These are phyloP conservation scores for Zanthoxylum bungeanum DNA, from an alignment of 345 rosid genomes.

Conservation along the genomic window DNA sequence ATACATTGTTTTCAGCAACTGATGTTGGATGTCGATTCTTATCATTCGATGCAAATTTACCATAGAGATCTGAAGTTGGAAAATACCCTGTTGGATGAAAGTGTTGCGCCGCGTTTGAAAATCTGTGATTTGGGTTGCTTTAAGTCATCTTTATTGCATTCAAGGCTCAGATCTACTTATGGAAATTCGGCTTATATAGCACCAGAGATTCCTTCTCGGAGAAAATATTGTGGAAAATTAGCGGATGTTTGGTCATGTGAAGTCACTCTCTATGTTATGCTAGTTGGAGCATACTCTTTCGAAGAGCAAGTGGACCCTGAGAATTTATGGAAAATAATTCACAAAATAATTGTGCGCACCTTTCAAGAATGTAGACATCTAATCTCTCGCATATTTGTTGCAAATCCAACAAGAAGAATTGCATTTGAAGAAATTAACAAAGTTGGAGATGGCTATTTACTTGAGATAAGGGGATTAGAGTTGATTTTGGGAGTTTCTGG, in stretches of 20 bases:
- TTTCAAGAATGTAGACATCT: slow-evolving; percentile 79
- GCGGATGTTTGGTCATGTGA: slow-evolving; percentile 99
- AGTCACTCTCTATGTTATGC: slow-evolving; percentile 91
- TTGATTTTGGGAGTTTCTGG: too few species aligned
- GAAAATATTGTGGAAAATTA: slow-evolving; percentile 81
- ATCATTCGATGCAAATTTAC: slow-evolving; percentile 99
- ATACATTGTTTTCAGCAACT: too few species aligned
- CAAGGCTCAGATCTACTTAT: slow-evolving; percentile 88
- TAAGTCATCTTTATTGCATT: slow-evolving; percentile 91
- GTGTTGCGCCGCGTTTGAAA: slow-evolving; percentile 86
- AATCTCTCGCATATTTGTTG: slow-evolving; percentile 78
- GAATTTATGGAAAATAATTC: slow-evolving; percentile 86
- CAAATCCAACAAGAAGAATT: slow-evolving; percentile 62
- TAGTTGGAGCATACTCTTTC: slow-evolving; percentile 92
- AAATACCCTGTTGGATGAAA: slow-evolving; percentile 86
- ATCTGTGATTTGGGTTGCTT: slow-evolving; percentile 96
- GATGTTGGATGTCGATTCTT: too few species aligned
- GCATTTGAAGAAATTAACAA: too few species aligned
- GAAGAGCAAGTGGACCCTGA: slow-evolving; percentile 87
- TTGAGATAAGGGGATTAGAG: too few species aligned
- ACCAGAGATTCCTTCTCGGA: slow-evolving; percentile 83
- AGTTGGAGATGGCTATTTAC: too few species aligned
- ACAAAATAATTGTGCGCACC: slow-evolving; percentile 78
- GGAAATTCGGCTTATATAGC: slow-evolving; percentile 96
- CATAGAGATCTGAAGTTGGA: slow-evolving; percentile 93